Evolutionary conservation across 352 stramenopile genomes (phyloP), one percentile per base, ranked within the genome.

Genomic region (Globisporangium camurandrum): DNA sequence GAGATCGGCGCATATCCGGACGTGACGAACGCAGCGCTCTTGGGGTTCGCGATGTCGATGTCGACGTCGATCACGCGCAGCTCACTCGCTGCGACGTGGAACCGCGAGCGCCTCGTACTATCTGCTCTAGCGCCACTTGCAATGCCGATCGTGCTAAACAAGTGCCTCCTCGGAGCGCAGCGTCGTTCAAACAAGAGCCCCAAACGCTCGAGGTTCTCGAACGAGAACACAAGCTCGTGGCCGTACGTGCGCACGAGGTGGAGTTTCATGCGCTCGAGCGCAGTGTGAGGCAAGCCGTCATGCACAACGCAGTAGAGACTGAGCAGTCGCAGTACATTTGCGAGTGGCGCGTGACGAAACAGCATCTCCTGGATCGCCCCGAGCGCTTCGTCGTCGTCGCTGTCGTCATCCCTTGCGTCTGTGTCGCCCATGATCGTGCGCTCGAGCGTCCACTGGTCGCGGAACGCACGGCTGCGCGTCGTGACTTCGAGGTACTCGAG

Each of bases 1-100:
- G 76, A 83, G 38, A 91, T 77, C 12, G 82, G 79, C 14, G 63
- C 65, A 46, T 89, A 91, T 10, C 82, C 79, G 11, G 68, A 76
- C 0, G 80, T 90, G 16, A 91, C 79, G 22, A 86, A 93, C 16
- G 77, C 75, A 3, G 71, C 56, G 33, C 61, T 79, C 46, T 67
- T 63, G 2, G 74, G 77, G 33, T 75, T 70, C 9, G 79, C 63
- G 2, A 69, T 38, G 39, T 88, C 75, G 27, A 86, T 63, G 19
- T 85, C 61, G 39, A 84, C 26, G 47, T 89, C 73, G 22, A 84
- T 74, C 24, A 72, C 60, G 42, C 59, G 62, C 7, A 88, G 58
- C 38, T 38, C 40, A 16, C 65, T 28, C 0, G 64, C 45, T 7
- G 70, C 64, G 22, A 59, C 48, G 8, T 64, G 59, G 41, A 84